Conservation (phyloP, 805 yeast species). For the Candida alai region DNA sequence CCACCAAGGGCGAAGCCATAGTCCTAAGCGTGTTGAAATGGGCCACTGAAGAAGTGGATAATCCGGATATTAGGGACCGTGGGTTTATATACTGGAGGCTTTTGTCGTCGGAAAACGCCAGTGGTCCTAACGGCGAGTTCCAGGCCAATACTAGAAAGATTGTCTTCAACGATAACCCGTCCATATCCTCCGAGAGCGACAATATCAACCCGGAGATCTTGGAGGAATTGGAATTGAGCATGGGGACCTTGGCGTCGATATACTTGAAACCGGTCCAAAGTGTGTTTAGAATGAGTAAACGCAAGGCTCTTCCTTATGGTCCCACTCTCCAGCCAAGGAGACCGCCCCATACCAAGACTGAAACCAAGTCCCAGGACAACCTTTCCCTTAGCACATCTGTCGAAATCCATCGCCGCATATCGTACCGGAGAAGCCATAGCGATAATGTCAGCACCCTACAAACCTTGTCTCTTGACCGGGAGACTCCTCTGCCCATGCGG, state of each 20-base stretch:
- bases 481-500: conserved; percentile 11
- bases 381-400: conserved; percentile 5
- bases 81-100: conserved; percentile 86
- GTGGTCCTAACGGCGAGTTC: conserved; percentile 37
- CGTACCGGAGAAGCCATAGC: conserved; percentile 9
- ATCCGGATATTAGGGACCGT: conserved; percentile 84
- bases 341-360: conserved; percentile 2
- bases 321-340: conserved; percentile 33
- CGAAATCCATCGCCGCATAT: conserved; percentile 6
- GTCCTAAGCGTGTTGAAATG: conserved; percentile 57
- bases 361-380: conserved; percentile 2
- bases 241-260: conserved; percentile 79
- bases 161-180: conserved; percentile 59
- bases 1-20: conserved; percentile 50
- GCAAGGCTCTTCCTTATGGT: conserved; percentile 46
- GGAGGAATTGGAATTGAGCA: conserved; percentile 77
- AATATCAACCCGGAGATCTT: conserved; percentile 63
- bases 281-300: conserved; percentile 65
- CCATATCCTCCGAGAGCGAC: conserved; percentile 63
- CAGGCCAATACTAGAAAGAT: conserved; percentile 41
- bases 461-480: conserved; percentile 13
- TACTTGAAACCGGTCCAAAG: conserved; percentile 81
- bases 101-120: conserved; percentile 43
- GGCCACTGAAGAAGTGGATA: conserved; percentile 70
- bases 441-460: conserved; percentile 3